Evolutionary conservation across 2,329 filamentous ascomycete genomes (phyloP).

Genomic region (Chaetothyriales sp.): DNA sequence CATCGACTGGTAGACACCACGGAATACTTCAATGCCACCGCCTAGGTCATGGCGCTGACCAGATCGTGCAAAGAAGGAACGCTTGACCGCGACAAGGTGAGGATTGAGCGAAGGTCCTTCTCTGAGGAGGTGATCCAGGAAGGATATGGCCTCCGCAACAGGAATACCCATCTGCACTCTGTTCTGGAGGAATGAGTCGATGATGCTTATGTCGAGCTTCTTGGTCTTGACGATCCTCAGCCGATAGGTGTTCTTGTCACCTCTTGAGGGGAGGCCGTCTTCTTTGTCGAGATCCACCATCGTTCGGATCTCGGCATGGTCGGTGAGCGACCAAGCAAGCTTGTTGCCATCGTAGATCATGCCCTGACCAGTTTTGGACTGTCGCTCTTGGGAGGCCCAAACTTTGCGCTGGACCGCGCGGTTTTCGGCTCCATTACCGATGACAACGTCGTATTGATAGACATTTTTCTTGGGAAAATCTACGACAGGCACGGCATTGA

Average conservation of each 20-base stretch:
- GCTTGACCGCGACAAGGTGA: constrained; percentile 53
- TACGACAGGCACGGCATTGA: constrained; percentile 64
- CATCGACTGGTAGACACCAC: constrained; percentile 78
- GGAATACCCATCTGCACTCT: constrained; percentile 46
- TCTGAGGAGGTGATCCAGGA: constrained; percentile 77
- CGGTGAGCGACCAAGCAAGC: constrained; percentile 54
- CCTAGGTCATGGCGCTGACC: constrained; percentile 42
- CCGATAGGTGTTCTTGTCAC: constrained; percentile 38
- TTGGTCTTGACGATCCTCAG: constrained; percentile 51
- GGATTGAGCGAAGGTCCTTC: constrained; percentile 51
- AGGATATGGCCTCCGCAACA: constrained; percentile 70
- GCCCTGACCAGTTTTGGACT: constrained; percentile 37
- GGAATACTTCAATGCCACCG: constrained; percentile 58
- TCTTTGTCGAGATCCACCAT: constrained; percentile 60
- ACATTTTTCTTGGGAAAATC: constrained; percentile 47
- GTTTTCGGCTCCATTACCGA: constrained; percentile 50
- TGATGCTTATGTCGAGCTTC: constrained; percentile 49
- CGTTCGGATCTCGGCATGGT: constrained; percentile 36
- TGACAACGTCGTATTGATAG: constrained; percentile 67
- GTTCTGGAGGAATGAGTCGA: constrained; percentile 52
- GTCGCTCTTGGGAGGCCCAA: constrained; percentile 52
- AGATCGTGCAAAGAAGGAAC: constrained; percentile 58
- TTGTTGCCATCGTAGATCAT: constrained; percentile 74
- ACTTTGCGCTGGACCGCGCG: constrained; percentile 56
- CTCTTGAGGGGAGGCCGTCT: constrained; percentile 28